Evolutionary conservation across 176 grass and related monocot genomes (phyloP).

Genomic region (Aegilops sharonensis): DNA sequence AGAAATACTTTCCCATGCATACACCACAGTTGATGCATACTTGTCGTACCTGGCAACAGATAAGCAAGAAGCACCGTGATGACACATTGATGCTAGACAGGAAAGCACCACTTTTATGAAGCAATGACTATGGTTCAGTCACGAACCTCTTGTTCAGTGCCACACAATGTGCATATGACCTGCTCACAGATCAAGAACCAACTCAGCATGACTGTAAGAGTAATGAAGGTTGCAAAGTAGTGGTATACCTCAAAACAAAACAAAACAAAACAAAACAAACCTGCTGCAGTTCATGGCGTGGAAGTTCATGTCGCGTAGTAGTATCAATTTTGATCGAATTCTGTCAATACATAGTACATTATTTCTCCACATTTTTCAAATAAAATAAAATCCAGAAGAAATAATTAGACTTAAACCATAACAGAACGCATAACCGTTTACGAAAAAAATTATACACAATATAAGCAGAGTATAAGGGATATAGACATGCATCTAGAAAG

Average conservation of each 20-base stretch:
- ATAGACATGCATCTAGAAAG: not conserved
- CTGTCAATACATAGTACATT: constrained; percentile 33
- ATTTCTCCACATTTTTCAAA: not conserved
- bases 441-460: not conserved
- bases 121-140: not conserved
- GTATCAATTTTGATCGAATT: constrained; percentile 64
- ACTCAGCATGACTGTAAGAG: constrained; percentile 1
- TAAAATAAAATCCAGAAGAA: not conserved
- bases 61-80: constrained; percentile 27
- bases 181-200: constrained; percentile 26
- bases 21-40: constrained; percentile 76
- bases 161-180: constrained; percentile 84
- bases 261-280: constrained; percentile 1
- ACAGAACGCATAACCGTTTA: not conserved
- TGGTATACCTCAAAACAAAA: not conserved
- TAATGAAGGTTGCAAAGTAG: not conserved
- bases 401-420: not conserved
- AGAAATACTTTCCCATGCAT: constrained; percentile 91
- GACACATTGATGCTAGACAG: not conserved
- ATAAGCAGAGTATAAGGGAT: not conserved
- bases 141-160: constrained; percentile 81
- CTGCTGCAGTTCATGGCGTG: constrained; percentile 66
- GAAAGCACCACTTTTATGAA: not conserved
- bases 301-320: constrained; percentile 65
- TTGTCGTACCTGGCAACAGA: constrained; percentile 65